These are phyloP conservation scores for Lyophyllum atratum DNA, from an alignment of 768 basidiomycete species.

Conservation along the genomic window DNA sequence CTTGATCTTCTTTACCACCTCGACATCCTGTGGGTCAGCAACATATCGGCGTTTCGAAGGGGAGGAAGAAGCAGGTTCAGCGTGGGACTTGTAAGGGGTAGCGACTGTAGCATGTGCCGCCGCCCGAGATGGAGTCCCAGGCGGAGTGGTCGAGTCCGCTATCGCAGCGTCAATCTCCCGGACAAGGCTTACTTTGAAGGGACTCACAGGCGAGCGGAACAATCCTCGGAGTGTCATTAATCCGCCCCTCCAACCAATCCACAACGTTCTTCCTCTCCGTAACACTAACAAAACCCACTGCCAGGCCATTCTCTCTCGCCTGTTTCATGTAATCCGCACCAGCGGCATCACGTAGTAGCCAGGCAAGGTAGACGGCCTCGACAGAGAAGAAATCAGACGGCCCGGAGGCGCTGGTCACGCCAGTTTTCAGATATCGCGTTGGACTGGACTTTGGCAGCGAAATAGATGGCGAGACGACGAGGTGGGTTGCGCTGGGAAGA, in stretches of 20 bases:
- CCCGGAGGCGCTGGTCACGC: conserved; percentile 40
- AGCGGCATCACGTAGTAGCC: conserved; percentile 70
- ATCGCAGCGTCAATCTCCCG: background rate
- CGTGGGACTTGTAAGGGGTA: conserved; percentile 29
- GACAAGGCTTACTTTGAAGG: background rate
- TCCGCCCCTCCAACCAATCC: conserved; percentile 78
- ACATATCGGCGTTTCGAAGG: conserved; percentile 78
- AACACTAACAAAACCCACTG: conserved; percentile 78
- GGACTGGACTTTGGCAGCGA: conserved; percentile 71
- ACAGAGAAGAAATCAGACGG: conserved; percentile 74
- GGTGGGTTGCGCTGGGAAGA: conserved; percentile 61
- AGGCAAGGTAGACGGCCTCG: conserved; percentile 85
- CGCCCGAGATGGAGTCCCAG: conserved; percentile 45
- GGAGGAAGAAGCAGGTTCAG: conserved; percentile 39
- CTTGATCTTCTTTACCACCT: conserved; percentile 84
- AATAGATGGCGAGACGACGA: conserved; percentile 54
- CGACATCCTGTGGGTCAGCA: conserved; percentile 74
- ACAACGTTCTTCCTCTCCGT: conserved; percentile 86
- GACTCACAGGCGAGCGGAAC: conserved; percentile 46
- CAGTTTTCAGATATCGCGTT: conserved; percentile 79
- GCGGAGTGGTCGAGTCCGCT: conserved; percentile 50
- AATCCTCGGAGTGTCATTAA: conserved; percentile 50
- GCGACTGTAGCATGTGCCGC: conserved; percentile 24
- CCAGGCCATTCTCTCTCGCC: conserved; percentile 71
- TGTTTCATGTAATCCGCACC: conserved; percentile 90